A percentile compares a stretch with the other conserved stretches of the same genome.
These are phyloP conservation scores for Debaryomycetaceae sp. DNA, from an alignment of 1,139 yeast species.

Conservation along the genomic window DNA sequence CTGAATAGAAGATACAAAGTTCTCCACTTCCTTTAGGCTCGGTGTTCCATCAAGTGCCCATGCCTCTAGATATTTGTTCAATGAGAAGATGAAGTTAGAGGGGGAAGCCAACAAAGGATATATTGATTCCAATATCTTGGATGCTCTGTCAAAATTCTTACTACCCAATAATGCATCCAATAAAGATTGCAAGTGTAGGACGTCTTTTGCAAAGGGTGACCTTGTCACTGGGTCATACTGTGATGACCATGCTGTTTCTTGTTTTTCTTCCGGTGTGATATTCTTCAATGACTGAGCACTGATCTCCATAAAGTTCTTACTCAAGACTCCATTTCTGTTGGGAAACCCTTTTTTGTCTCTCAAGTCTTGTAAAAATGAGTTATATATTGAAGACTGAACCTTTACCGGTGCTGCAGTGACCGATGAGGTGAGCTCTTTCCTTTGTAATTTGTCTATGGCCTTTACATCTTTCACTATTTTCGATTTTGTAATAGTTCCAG, in stretches of 20 bases:
- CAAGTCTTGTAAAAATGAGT: constrained; percentile 12
- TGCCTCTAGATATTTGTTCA: constrained; percentile 37
- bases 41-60: constrained; percentile 29
- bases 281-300: constrained; percentile 11
- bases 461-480: background rate
- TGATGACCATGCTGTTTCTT: constrained; percentile 34
- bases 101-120: constrained; percentile 39
- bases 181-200: constrained; percentile 67
- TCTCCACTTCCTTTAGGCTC: constrained; percentile 23
- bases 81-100: constrained; percentile 30
- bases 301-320: constrained; percentile 22
- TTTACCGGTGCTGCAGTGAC: background rate
- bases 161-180: constrained; percentile 77
- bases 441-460: background rate
- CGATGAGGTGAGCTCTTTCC: background rate
- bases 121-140: constrained; percentile 57
- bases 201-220: constrained; percentile 53
- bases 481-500: background rate
- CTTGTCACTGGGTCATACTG: constrained; percentile 41
- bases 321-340: constrained; percentile 10
- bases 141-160: constrained; percentile 69
- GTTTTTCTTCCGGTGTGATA: constrained; percentile 16
- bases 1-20: constrained; percentile 24
- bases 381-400: constrained; percentile 10
- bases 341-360: constrained; percentile 8